Base-by-base conservation (phyloP, 2,329 filamentous ascomycete genomes). In the Dryadomyces quercivorus region DNA sequence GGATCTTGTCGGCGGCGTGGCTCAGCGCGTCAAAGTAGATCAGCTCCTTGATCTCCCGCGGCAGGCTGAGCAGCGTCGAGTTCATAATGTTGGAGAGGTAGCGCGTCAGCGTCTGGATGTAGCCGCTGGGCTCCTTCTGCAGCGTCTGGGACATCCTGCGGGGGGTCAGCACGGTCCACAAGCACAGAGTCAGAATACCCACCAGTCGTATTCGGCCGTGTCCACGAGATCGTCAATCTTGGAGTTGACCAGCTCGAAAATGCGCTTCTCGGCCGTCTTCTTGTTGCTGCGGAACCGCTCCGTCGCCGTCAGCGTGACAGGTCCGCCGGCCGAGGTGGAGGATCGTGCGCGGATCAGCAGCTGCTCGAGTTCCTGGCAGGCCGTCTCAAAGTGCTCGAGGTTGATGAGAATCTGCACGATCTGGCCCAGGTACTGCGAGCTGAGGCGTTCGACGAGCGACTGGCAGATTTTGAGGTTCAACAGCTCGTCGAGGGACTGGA, bases 341-440 rank as follows among this genome's bases (percentile, higher is more conserved):
- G 88, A 91, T 51, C 92, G 82, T 2, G 90, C 90, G 62, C 88
- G 80, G 52, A 92, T 89, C 42, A 98, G 77, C 2, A 96, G 76
- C 55, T 86, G 80, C 71, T 98, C 91, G 0, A 98, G 76, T 64
- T 97, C 90, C 62, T 84, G 81, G 65, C 93, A 97, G 5, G 93
- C 93, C 50, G 81, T 88, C 70, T 97, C 92, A 66, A 98, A 97
- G 68, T 98, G 90, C 66, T 97, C 92, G 18, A 98, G 73, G 65
- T 98, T 98, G 64, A 95, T 98, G 52, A 98, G 76, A 61, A 98
- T 98, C 66, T 98, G 93, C 22, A 98, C 93, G 60, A 98, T 97
- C 67, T 98, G 93, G 2, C 93, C 93, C 1, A 96, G 78, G 65
- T 98, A 97, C 66, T 97, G 92, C 2, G 90, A 94, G 62, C 82